phyloP scores from a whole-genome alignment of 495 filamentous ascomycete genomes.

The Penicillium malachiteum region DNA sequence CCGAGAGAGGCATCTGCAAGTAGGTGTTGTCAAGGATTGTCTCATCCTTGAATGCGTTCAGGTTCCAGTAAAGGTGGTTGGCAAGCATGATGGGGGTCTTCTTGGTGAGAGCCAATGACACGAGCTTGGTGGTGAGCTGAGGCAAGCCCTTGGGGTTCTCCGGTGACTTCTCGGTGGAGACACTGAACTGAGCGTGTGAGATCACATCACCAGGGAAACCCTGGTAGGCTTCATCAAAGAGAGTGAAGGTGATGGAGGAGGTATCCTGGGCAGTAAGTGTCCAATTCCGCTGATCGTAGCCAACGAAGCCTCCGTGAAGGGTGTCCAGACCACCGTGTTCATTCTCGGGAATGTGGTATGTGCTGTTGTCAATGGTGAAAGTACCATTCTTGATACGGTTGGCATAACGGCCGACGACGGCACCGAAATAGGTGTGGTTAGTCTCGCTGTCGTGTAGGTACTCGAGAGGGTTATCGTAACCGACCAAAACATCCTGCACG shows the following conservation, averaged over 20 bases:
- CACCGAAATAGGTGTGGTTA: constrained; percentile 72
- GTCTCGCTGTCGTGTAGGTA: constrained; percentile 64
- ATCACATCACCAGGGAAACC: constrained; percentile 81
- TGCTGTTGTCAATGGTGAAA: constrained; percentile 66
- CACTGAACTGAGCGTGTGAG: constrained; percentile 72
- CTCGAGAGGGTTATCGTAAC: constrained; percentile 74
- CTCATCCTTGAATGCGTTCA: constrained; percentile 73
- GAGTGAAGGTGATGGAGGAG: constrained; percentile 73
- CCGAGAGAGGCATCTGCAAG: constrained; percentile 68
- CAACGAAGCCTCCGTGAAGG: constrained; percentile 77
- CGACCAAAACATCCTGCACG: constrained; percentile 67
- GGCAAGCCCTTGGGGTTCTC: constrained; percentile 44
- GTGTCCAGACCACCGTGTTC: constrained; percentile 71
- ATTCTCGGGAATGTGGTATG: constrained; percentile 67
- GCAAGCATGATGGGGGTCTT: constrained; percentile 79
- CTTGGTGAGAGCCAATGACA: constrained; percentile 72
- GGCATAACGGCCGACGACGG: constrained; percentile 77
- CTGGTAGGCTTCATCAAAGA: constrained; percentile 71
- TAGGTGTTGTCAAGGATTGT: constrained; percentile 69
- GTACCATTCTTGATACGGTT: constrained; percentile 86
- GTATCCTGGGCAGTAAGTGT: constrained; percentile 66
- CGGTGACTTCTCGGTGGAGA: constrained; percentile 35
- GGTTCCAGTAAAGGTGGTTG: constrained; percentile 87
- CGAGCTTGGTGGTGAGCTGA: constrained; percentile 46
- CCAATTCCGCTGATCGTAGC: constrained; percentile 82